Conservation (phyloP, 371 early-diverging fungal genomes). For the Apophysomyces elegans region DNA sequence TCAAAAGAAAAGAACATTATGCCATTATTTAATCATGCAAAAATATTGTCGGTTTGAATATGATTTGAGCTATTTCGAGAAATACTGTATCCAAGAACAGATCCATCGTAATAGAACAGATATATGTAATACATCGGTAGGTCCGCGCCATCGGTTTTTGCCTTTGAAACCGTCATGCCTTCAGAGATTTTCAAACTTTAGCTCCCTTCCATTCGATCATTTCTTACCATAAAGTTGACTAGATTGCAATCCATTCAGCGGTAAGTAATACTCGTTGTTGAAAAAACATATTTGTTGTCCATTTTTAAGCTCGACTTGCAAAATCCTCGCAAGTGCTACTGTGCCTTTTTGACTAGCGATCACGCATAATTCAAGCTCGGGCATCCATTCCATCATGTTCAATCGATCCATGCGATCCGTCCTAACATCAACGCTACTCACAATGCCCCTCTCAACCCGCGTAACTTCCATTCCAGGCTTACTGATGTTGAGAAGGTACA, state of each 20-base stretch:
- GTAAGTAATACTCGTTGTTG: slow-evolving; percentile 46
- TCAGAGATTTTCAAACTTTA: not conserved
- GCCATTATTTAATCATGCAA: not conserved
- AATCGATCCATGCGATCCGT: slow-evolving; percentile 43
- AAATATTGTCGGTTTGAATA: slow-evolving; percentile 1
- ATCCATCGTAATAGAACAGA: slow-evolving; percentile 44
- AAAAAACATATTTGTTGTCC: slow-evolving; percentile 38
- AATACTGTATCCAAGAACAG: slow-evolving; percentile 35
- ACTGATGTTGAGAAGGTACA: slow-evolving; percentile 28
- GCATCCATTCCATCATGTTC: slow-evolving; percentile 51
- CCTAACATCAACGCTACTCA: slow-evolving; percentile 45
- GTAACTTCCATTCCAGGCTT: slow-evolving; percentile 30
- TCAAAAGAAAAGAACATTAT: not conserved
- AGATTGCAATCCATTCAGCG: slow-evolving; percentile 31
- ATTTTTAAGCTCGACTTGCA: slow-evolving; percentile 38
- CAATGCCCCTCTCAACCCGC: slow-evolving; percentile 30
- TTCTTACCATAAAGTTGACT: slow-evolving; percentile 48
- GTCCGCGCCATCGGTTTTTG: slow-evolving; percentile 22
- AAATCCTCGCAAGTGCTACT: slow-evolving; percentile 42
- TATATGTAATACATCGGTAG: slow-evolving; percentile 34
- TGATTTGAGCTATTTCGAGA: slow-evolving; percentile 25
- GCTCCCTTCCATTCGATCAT: not conserved
- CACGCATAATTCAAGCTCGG: slow-evolving; percentile 45
- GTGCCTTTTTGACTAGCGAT: slow-evolving; percentile 52
- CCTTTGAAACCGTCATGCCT: slow-evolving; percentile 40